Percentiles rank a stretch among this genome's conserved stretches.
Evolutionary conservation across 2,329 filamentous ascomycete genomes (phyloP).

Genomic region (Thielaviopsis punctulata): DNA sequence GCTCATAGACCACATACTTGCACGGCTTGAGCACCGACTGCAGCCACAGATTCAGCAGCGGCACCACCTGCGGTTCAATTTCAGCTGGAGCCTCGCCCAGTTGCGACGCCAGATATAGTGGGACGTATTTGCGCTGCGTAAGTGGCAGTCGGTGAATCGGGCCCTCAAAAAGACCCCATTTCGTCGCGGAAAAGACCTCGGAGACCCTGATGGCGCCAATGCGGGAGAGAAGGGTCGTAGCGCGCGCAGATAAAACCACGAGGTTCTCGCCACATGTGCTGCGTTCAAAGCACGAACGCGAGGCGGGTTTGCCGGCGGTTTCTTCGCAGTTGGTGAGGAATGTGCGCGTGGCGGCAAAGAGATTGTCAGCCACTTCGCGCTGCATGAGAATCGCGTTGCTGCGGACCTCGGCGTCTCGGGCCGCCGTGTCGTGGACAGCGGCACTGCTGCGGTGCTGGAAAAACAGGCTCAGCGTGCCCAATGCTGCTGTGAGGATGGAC

Average conservation of each 20-base stretch:
- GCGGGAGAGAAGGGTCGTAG: constrained; percentile 28
- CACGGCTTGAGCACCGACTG: constrained; percentile 33
- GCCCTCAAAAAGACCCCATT: constrained; percentile 33
- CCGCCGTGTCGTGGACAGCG: constrained; percentile 20
- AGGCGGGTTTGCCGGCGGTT: not conserved
- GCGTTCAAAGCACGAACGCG: constrained; percentile 14
- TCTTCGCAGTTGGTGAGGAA: constrained; percentile 17
- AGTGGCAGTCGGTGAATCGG: constrained; percentile 23
- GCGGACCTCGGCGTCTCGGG: not conserved
- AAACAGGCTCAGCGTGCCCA: constrained; percentile 32
- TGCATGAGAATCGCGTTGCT: constrained; percentile 23
- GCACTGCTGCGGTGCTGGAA: constrained; percentile 16
- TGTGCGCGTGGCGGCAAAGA: constrained; percentile 30
- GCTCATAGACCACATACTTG: constrained; percentile 29
- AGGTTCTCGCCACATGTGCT: constrained; percentile 26
- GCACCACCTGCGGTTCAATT: constrained; percentile 28
- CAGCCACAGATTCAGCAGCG: constrained; percentile 34
- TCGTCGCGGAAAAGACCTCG: constrained; percentile 26
- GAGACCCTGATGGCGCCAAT: constrained; percentile 27
- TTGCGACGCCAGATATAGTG: constrained; percentile 34
- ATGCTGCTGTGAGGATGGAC: constrained; percentile 25
- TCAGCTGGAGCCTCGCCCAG: constrained; percentile 29
- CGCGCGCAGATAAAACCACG: constrained; percentile 27
- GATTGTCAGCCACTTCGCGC: constrained; percentile 27
- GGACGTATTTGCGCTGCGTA: constrained; percentile 27